Conservation (phyloP, 768 basidiomycete genomes). For the Lactarius deliciosus region DNA sequence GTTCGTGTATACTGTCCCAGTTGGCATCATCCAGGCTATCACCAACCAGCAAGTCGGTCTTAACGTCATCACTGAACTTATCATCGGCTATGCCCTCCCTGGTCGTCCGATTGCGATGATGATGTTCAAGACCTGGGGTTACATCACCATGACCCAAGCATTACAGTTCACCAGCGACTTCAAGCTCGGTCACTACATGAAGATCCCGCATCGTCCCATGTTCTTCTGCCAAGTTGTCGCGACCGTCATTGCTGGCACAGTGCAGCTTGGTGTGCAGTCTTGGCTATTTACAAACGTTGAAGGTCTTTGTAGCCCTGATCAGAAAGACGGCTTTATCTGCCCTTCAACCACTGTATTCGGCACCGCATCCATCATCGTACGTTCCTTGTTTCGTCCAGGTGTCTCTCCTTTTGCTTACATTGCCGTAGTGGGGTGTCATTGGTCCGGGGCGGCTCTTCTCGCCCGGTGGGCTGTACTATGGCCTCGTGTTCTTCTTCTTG, state of each 20-base stretch:
- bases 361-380: constrained; percentile 75
- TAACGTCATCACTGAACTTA: constrained; percentile 77
- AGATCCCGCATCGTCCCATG: constrained; percentile 71
- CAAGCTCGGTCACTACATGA: constrained; percentile 73
- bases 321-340: constrained; percentile 68
- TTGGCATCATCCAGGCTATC: constrained; percentile 65
- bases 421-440: constrained; percentile 56
- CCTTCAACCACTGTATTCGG: constrained; percentile 72
- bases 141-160: constrained; percentile 68
- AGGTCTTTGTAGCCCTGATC: constrained; percentile 53
- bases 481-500: constrained; percentile 76
- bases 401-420: background rate
- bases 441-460: constrained; percentile 52
- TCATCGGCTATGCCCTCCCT: constrained; percentile 77
- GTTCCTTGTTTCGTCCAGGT: background rate
- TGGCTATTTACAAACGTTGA: constrained; percentile 76
- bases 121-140: constrained; percentile 85
- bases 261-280: constrained; percentile 71
- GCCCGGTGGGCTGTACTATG: constrained; percentile 14
- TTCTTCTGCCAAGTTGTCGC: constrained; percentile 71
- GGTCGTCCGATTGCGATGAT: constrained; percentile 80
- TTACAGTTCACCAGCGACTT: constrained; percentile 71
- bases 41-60: constrained; percentile 78
- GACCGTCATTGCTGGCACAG: constrained; percentile 65
- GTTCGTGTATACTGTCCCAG: constrained; percentile 49